Evolutionary conservation across 768 basidiomycete species (phyloP), one percentile per base, ranked within the genome.

Genomic region (Termitomyces sp.): DNA sequence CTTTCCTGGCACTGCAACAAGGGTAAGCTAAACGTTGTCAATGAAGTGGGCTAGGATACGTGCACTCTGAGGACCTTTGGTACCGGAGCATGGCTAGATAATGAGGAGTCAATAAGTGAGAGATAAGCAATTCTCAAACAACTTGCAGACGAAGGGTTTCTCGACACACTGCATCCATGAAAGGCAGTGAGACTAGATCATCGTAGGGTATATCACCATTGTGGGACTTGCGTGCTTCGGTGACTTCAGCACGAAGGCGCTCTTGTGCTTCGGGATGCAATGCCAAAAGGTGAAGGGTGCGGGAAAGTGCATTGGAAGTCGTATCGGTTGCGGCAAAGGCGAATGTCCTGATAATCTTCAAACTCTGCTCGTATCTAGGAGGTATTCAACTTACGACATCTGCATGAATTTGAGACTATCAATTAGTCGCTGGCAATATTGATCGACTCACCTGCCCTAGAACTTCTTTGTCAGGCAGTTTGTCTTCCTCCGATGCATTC

Each of bases 61-160:
- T 26, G 11, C 48, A 49, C 48, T n/a, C 48, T 38, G 15, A 26
- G 10, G 5, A 38, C 48, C n/a, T 19, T 26, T 49, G 48, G 48
- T 6, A 49, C 48, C 17, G 48, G 48, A n/a, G 48, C 35, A 49
- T 49, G 35, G 37, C 48, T 49, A 28, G 22, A 49, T n/a, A 4
- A 24, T 48, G 3, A 5, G 26, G 11, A 15, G 8, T 49, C 3
- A n/a, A 38, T 24, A 3, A 17, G 10, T 24, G 15, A 24, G 15
- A 49, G 17, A 22, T 2, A 26, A 24, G 22, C 35, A 26, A n/a
- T 11, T 38, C 10, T 22, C 10, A n/a, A 19, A 38, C 10, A 10
- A 49, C 48, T 10, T 38, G 26, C 48, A 49, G 48, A 38, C 48
- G 48, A 38, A 49, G 48, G 10, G 48, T 49, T 38, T 49, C 48